Base-by-base conservation (phyloP, 305 asterid species). In the Fraxinus nigra region DNA sequence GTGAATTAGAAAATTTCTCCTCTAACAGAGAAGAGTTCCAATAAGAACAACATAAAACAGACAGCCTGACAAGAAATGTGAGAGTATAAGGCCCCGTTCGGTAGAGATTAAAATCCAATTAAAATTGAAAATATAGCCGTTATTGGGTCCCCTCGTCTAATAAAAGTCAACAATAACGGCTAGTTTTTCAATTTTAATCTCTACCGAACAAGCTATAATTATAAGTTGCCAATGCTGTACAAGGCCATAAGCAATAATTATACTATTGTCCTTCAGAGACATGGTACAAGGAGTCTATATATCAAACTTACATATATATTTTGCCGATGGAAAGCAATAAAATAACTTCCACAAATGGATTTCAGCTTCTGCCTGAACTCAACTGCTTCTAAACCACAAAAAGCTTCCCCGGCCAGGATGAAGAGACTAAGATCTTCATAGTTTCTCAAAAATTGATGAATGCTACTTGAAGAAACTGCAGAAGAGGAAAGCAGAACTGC, bases 351-450 rank as follows among this genome's bases (percentile, higher is more conserved):
- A 82, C 98, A 93, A 78, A 92, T 91, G 83, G 92, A 87, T 90
- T 93, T 97, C 81, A 97, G 92, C 90, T 93, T 97, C 92, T 93
- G 98, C 87, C 99, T 94, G 89, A 97, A 97, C 80, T 97, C 99
- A 86, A 88, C 85, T 73, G 98, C 99, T 89, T 97, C 96, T 59
- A 83, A 79, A 79, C 97, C 99, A 80, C 98, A 97, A 87, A 97
- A 97, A 81, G 99, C 94, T 89, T 95, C 99, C 89, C 99, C 99
- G 48, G 98, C 97, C 86, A 97, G 89, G 82, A 92, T 87, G 83
- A 97, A 97, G 80, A 88, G 85, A 88, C 89, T 92, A 77, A 97
- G 84, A 89, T 97, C 99, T 84, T 97, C 99, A 88, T 95, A 97
- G 83, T 89, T 93, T 92, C 90, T 93, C 90, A 97, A 85, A 89